Evolutionary conservation across 768 basidiomycete species (phyloP), one percentile per base, ranked within the genome.

Genomic region (Lentinula sp.): DNA sequence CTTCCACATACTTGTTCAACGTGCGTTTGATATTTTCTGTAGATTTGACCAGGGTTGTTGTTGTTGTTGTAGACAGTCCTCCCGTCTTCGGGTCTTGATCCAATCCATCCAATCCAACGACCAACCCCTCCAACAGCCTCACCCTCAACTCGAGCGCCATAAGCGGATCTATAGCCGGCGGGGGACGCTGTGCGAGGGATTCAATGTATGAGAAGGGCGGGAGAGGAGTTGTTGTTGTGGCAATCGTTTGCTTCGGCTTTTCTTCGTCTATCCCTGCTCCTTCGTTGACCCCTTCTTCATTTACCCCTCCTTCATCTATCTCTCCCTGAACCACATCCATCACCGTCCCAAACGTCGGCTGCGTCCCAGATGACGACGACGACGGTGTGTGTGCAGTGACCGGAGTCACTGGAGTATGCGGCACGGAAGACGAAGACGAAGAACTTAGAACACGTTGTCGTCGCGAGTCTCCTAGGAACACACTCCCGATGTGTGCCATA

Each of bases 111-210:
- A 86, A 79, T 43, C 91, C 92, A 43, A 85, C 71, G 2, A 93
- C 74, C 55, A 94, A 75, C 16, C 90, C 89, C 69, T 93, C 92
- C 1, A 94, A 76, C 89, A 90, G 91, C 60, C 88, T 78, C 39
- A 93, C 70, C 1, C 92, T 82, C 20, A 94, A 75, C 66, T 93
- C 87, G 10, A 94, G 74, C 2, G 92, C 87, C 13, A 90, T 75
- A 0, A 72, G 72, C 4, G 92, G 87, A 37, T 88, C 83, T 49
- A 93, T 85, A 23, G 76, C 68, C 2, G 72, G 57, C 15, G 71
- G 61, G 7, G 61, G 62, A 28, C 52, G 15, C 37, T 56, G 32
- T 54, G 64, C 35, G 33, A 46, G 1, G 16, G 43, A 63, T n/a
- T 59, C 61, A 42, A 61, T 55, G 13, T 37, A 33, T 39, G 39